Base-by-base conservation (phyloP, 1,284 basidiomycete species). In the Rhodotorula sp. region DNA sequence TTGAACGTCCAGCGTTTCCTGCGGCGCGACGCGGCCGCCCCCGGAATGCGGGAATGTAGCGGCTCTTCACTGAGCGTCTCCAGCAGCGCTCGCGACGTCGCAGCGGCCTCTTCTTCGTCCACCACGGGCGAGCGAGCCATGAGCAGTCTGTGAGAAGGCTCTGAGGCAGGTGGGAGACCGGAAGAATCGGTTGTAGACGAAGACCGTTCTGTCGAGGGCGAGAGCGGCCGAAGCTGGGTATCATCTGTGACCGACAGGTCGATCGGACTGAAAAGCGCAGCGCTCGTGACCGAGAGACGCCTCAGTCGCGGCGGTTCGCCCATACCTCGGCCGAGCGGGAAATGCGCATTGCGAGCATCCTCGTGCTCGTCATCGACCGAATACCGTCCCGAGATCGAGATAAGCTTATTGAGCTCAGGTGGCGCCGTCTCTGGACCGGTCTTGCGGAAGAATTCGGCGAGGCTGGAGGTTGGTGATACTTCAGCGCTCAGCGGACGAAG, bases 1-100 rank as follows among this genome's bases (percentile, higher is more conserved):
- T 56, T 54, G 53, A 72, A 67, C 7, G 71, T 70, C 73, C 73
- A 75, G 3, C 73, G 66, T 55, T 75, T 75, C 37, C 54, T 64
- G 6, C 18, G 18, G 6, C 63, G 49, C 8, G 67, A 63, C n/a
- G 53, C 20, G 14, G 24, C 20, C 2, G 6, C 45, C 29, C 24
- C 18, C 55, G 46, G 15, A 30, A 46, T 1, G 37, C 37, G 37
- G 3, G 37, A 42, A 2, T 42, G 37, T 4, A 17, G 45, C 7
- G 68, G n/a, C 0, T 58, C 69, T 2, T 33, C 60, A 2, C 65
- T 57, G 4, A 64, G 57, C 4, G 29, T 33, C 18, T 70, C 60
- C 49, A n/a, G n/a, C 6, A 51, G 49, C 5, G 63, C 51, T 15
- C 63, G 57, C 12, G 60, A 37, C 22, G 24, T 22, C 6, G 4